These are phyloP conservation scores for Coffea canephora DNA, from an alignment of 257 asterid species.

Conservation along the genomic window DNA sequence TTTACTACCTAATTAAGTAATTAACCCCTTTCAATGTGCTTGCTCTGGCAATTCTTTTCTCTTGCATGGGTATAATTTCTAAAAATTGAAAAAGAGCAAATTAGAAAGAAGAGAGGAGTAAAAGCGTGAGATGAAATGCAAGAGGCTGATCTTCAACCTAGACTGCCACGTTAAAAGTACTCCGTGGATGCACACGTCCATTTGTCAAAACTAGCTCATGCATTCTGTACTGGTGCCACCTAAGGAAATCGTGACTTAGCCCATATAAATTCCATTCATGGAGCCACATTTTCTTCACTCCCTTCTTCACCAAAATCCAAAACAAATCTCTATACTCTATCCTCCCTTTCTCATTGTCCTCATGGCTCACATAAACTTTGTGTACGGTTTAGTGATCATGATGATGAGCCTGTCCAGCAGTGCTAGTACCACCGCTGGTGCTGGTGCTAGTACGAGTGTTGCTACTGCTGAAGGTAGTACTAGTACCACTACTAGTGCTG, in stretches of 20 bases:
- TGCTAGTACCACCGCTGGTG: no score
- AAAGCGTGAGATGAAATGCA: not conserved
- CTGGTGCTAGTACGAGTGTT: no score
- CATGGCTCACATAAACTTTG: not conserved
- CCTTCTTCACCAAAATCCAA: not conserved
- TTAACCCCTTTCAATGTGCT: not conserved
- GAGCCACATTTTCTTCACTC: not conserved
- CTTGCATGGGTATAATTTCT: not conserved
- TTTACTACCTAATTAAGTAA: no score
- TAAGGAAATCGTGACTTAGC: not conserved
- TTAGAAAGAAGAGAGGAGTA: not conserved
- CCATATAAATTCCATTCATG: not conserved
- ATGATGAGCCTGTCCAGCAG: not conserved
- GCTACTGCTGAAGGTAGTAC: no score
- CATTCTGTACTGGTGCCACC: not conserved
- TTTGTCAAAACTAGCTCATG: slow-evolving; percentile 1
- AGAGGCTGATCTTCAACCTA: not conserved
- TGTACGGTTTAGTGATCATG: not conserved
- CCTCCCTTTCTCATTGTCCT: not conserved
- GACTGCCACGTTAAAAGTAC: slow-evolving; percentile 7
- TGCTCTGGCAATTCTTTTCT: not conserved
- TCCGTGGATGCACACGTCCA: not conserved
- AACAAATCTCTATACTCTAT: not conserved
- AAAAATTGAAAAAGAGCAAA: not conserved
- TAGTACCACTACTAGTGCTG: not conserved